These are phyloP conservation scores for Vinca minor DNA, from an alignment of 257 asterid species.

Conservation along the genomic window DNA sequence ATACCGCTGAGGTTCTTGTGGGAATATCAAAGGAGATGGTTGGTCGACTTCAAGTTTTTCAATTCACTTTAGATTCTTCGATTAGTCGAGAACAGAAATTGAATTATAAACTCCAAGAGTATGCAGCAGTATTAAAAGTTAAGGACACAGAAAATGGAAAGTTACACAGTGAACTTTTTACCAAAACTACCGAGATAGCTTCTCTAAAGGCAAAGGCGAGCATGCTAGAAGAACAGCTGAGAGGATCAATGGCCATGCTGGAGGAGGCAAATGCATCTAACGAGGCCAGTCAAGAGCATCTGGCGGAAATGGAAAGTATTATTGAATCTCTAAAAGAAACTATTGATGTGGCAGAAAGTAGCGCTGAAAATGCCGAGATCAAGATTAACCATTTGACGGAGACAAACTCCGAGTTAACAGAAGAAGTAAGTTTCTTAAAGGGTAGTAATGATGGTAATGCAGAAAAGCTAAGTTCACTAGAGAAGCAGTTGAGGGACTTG, in stretches of 20 bases:
- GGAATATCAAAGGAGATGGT: slow-evolving; percentile 69
- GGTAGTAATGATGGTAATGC: slow-evolving; percentile 47
- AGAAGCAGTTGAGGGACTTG: slow-evolving; percentile 57
- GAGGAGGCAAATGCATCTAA: slow-evolving; percentile 20
- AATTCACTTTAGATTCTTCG: slow-evolving; percentile 23
- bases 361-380: slow-evolving; percentile 30
- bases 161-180: slow-evolving; percentile 34
- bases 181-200: slow-evolving; percentile 42
- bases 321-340: slow-evolving; percentile 36
- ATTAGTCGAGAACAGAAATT: slow-evolving; percentile 38
- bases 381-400: slow-evolving; percentile 50
- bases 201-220: slow-evolving; percentile 39
- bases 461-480: slow-evolving; percentile 51
- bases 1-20: slow-evolving; percentile 58
- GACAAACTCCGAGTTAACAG: slow-evolving; percentile 62
- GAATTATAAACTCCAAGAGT: slow-evolving; percentile 31
- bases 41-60: slow-evolving; percentile 36
- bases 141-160: slow-evolving; percentile 38
- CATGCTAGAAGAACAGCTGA: slow-evolving; percentile 42
- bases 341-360: slow-evolving; percentile 20
- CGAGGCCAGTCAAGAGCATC: slow-evolving; percentile 24
- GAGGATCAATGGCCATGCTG: slow-evolving; percentile 24
- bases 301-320: slow-evolving; percentile 34
- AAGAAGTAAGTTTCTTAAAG: slow-evolving; percentile 64
- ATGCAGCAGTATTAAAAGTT: slow-evolving; percentile 30